Percentiles rank a stretch among this genome's conserved stretches.
Conservation (phyloP, 495 filamentous ascomycete genomes). For the Talaromyces wortmannii region DNA sequence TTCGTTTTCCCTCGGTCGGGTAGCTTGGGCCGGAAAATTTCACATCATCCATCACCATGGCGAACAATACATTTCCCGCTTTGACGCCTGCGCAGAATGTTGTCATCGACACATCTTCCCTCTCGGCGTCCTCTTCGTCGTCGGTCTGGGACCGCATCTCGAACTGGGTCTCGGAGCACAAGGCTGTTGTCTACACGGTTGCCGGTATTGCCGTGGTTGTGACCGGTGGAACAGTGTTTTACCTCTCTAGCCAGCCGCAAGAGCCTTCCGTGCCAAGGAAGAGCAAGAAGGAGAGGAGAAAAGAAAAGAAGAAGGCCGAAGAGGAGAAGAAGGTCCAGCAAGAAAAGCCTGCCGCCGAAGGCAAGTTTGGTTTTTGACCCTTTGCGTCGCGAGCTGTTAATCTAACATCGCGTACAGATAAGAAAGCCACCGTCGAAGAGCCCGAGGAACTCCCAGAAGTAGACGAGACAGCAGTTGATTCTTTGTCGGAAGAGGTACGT, state of each 20-base stretch:
- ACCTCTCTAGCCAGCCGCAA: slow-evolving; percentile 58
- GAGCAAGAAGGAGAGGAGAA: slow-evolving; percentile 56
- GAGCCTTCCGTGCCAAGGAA: slow-evolving; percentile 40
- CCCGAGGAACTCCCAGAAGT: slow-evolving; percentile 81
- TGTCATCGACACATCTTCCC: slow-evolving; percentile 42
- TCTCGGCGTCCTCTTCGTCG: slow-evolving; percentile 45
- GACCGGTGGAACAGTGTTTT: slow-evolving; percentile 81
- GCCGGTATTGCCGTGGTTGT: slow-evolving; percentile 89
- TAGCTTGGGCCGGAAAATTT: background rate
- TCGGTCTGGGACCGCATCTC: slow-evolving; percentile 85
- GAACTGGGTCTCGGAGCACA: slow-evolving; percentile 91
- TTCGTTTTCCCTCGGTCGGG: background rate
- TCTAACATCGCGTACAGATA: slow-evolving; percentile 18
- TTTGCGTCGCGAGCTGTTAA: background rate
- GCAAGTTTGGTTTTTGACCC: background rate
- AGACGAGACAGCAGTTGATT: slow-evolving; percentile 65
- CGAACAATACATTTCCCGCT: background rate
- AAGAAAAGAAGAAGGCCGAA: slow-evolving; percentile 60
- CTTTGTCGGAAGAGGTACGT: slow-evolving; percentile 60
- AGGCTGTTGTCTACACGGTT: slow-evolving; percentile 90
- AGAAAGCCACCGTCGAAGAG: slow-evolving; percentile 52
- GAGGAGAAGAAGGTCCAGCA: slow-evolving; percentile 55
- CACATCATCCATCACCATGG: background rate
- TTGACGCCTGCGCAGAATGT: background rate
- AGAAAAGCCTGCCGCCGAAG: slow-evolving; percentile 4